Conservation (phyloP, 2,329 filamentous ascomycete genomes). For the Colletotrichum cereale region DNA sequence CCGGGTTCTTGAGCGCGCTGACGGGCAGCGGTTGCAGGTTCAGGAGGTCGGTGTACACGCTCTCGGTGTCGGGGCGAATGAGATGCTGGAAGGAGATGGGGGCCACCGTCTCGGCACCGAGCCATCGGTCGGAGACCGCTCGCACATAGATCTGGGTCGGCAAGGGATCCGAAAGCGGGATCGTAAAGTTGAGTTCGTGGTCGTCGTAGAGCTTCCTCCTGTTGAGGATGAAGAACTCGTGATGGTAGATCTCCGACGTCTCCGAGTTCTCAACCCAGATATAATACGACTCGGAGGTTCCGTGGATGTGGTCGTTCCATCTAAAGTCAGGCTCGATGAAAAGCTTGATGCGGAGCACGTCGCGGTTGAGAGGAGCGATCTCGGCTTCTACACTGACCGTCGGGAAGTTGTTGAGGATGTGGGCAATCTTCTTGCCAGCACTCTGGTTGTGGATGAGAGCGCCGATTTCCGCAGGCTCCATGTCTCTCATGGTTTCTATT, state of each 20-base stretch:
- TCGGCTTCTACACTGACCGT: conserved; percentile 92
- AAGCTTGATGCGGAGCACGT: conserved; percentile 92
- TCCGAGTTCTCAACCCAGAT: conserved; percentile 99
- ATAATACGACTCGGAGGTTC: conserved; percentile 96
- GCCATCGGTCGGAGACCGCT: conserved; percentile 94
- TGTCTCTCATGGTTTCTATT: conserved; percentile 88
- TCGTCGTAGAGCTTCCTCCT: conserved; percentile 91
- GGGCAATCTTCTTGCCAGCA: conserved; percentile 85
- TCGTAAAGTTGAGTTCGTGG: conserved; percentile 98
- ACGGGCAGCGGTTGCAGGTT: conserved; percentile 92
- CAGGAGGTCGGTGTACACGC: conserved; percentile 93
- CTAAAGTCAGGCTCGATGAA: conserved; percentile 89
- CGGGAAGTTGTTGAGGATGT: conserved; percentile 89
- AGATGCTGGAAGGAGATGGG: conserved; percentile 98
- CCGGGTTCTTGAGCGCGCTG: conserved; percentile 86
- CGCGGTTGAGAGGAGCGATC: conserved; percentile 93
- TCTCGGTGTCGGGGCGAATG: conserved; percentile 96
- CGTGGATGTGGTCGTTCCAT: conserved; percentile 96
- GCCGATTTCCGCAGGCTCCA: conserved; percentile 93
- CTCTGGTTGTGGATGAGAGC: conserved; percentile 89
- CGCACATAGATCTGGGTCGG: conserved; percentile 97
- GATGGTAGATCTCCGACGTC: conserved; percentile 96
- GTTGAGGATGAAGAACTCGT: conserved; percentile 95
- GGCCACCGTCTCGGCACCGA: conserved; percentile 95
- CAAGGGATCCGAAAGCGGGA: conserved; percentile 91